Conservation (phyloP, 495 filamentous ascomycete species). For the Tuber calosporum region DNA sequence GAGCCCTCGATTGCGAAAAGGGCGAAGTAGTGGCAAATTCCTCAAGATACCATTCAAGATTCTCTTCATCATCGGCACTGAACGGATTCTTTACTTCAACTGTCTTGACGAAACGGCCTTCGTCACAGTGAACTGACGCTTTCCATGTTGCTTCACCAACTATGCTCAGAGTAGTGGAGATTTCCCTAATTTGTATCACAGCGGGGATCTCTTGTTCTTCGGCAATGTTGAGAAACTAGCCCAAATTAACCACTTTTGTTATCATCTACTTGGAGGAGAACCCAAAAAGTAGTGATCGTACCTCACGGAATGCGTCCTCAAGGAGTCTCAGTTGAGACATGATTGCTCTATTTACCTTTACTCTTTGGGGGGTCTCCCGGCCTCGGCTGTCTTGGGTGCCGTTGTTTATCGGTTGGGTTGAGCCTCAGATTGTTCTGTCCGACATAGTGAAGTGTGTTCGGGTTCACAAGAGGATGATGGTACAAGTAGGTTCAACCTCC, state of each 20-base stretch:
- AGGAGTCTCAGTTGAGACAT: conserved; percentile 2
- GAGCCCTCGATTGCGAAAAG: not conserved
- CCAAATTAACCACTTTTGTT: not conserved
- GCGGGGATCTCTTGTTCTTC: not conserved
- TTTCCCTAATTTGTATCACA: conserved; percentile 3
- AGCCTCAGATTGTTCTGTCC: not conserved
- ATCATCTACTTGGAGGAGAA: not conserved
- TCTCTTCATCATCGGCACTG: not conserved
- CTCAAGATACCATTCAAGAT: conserved; percentile 1
- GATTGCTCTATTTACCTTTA: conserved; percentile 1
- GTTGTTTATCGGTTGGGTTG: not conserved
- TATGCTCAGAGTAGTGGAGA: not conserved
- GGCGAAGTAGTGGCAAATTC: not conserved
- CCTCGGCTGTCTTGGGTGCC: not conserved
- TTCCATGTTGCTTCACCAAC: not conserved
- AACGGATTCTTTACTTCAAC: not conserved
- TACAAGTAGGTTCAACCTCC: not conserved
- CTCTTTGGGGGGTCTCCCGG: not conserved
- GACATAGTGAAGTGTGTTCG: not conserved
- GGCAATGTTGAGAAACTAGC: not conserved
- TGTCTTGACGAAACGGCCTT: not conserved
- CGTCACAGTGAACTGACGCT: not conserved
- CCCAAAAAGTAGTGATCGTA: not conserved
- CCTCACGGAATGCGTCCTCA: conserved; percentile 3
- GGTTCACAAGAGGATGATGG: not conserved